These are phyloP conservation scores for Erigeron canadensis DNA, from an alignment of 129 eudicot species.

Conservation along the genomic window DNA sequence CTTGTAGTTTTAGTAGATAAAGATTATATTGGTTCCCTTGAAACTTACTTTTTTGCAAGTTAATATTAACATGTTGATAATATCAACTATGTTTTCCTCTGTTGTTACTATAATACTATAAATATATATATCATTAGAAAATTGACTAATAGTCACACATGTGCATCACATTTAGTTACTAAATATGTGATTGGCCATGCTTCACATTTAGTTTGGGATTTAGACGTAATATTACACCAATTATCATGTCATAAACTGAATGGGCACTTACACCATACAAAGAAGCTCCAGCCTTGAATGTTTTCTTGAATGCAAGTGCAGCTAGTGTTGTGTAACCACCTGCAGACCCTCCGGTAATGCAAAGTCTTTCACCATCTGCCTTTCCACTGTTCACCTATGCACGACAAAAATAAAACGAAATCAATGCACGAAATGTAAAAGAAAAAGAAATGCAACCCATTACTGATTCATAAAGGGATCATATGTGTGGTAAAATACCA, in stretches of 20 bases:
- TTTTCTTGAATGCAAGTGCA: slow-evolving; percentile 88
- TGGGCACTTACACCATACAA: slow-evolving; percentile 84
- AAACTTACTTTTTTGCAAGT: too few relatives aligned
- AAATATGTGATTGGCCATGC: background rate
- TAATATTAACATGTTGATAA: too few relatives aligned
- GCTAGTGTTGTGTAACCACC: slow-evolving; percentile 98
- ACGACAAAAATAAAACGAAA: background rate
- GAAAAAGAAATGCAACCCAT: background rate
- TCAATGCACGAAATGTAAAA: background rate
- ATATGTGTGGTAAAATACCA: slow-evolving; percentile 47
- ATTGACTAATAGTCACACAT: too few relatives aligned
- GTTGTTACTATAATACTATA: too few relatives aligned
- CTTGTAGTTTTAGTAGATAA: background rate
- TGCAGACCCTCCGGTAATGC: slow-evolving; percentile 98
- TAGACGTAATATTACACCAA: background rate
- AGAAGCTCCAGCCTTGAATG: slow-evolving; percentile 90
- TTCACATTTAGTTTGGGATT: background rate
- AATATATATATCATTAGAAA: too few relatives aligned
- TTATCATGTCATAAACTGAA: background rate
- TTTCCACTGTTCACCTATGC: slow-evolving; percentile 79
- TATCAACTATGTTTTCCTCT: too few relatives aligned
- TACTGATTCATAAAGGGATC: background rate
- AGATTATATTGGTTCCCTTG: too few relatives aligned
- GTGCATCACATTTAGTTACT: too few relatives aligned
- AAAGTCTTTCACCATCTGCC: slow-evolving; percentile 75